Percentiles rank a stretch among this genome's conserved stretches.
These are phyloP conservation scores for Tylopilus sp. DNA, from an alignment of 768 basidiomycete genomes.

Conservation along the genomic window DNA sequence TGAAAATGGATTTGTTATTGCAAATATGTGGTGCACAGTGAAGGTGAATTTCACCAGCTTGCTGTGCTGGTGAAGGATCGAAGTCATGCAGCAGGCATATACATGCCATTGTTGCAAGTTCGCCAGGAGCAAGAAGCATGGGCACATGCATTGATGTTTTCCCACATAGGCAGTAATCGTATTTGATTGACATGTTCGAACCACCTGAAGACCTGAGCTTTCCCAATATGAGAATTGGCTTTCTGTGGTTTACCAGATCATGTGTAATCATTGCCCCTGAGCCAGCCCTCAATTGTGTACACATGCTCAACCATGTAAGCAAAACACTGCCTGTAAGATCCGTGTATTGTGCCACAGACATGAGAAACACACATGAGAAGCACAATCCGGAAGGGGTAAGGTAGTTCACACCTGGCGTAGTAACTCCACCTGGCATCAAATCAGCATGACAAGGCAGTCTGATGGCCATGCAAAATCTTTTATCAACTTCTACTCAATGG, in stretches of 20 bases:
- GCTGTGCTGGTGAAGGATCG: neutral
- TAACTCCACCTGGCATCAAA: neutral
- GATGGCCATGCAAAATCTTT: neutral
- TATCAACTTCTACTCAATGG: neutral
- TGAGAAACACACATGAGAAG: neutral
- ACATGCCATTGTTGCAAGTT: neutral
- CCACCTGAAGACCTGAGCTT: neutral
- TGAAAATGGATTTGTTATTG: neutral
- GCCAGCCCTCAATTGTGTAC: neutral
- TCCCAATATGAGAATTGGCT: neutral
- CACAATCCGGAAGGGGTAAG: neutral
- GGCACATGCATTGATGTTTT: neutral
- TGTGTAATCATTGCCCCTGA: neutral
- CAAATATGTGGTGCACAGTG: neutral
- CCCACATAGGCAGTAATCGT: neutral
- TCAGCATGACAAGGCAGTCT: neutral
- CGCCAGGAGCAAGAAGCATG: neutral
- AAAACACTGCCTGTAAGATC: neutral
- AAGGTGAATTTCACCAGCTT: neutral
- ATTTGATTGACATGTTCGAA: too few relatives aligned
- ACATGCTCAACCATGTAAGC: neutral
- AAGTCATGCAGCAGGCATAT: neutral
- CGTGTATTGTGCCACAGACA: neutral
- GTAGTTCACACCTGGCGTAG: neutral
- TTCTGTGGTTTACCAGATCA: neutral